Base-by-base conservation (phyloP, 345 rosid genomes). In the Gossypium turneri region DNA sequence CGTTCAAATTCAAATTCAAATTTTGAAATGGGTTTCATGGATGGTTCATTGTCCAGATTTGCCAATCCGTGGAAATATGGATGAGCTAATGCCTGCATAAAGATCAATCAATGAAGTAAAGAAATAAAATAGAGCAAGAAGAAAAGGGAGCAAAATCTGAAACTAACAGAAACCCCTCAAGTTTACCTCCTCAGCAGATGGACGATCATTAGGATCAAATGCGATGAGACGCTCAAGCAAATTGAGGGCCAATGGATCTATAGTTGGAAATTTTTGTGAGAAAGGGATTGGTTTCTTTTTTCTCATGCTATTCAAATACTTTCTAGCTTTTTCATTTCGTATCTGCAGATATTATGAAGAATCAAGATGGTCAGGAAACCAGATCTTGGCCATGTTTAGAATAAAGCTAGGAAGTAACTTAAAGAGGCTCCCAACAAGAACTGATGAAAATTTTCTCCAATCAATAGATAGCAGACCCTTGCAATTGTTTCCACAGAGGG, bases 171-270 rank as follows among this genome's bases (percentile, higher is more conserved):
- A n/a, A 73, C 56, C 45, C 60, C n/a, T 64, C 38, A 20, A 72
- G 48, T 73, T 84, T 82, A 89, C 86, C 98, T 95, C 99, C 85
- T 90, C 94, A 29, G 98, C 97, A 80, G 98, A 87, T 70, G 93
- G 97, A 62, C 99, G 96, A 74, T 93, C 92, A 80, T 90, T 88
- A 57, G 99, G 98, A 83, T 95, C 98, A 85, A 95, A 95, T 69
- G 97, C 98, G 73, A 95, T 86, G 79, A 95, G 82, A 69, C 92
- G 92, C 79, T 91, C 86, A 61, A 95, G 92, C 76, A 95, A 84
- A 74, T 82, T 75, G 75, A 95, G 83, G 75, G 98, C 97, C 81
- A 79, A 75, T 75, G 92, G 90, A 84, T 90, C 93, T 72, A 75
- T 83, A 77, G 85, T 80, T 15, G 87, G 90, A 76, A 91, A 89